These are phyloP conservation scores for Metarhizium guizhouense DNA, from an alignment of 2,329 filamentous ascomycete genomes.

Conservation along the genomic window DNA sequence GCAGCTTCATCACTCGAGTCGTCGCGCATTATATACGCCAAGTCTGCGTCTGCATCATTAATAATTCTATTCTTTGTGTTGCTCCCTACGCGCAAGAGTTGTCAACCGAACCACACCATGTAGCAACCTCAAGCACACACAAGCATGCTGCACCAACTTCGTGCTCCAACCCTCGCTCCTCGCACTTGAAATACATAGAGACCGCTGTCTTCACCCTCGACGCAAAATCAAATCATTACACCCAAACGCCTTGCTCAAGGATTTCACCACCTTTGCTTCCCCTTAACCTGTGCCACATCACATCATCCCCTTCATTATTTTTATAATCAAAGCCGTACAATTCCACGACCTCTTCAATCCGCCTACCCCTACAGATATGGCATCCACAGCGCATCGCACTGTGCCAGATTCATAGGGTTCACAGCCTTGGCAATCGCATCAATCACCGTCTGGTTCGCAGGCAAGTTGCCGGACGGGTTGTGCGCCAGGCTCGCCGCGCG, in stretches of 20 bases:
- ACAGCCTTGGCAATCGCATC: conserved; percentile 89
- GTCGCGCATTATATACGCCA: too few relatives aligned
- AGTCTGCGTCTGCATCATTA: too few relatives aligned
- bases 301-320: not conserved
- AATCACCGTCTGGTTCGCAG: conserved; percentile 94
- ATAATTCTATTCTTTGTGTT: too few relatives aligned
- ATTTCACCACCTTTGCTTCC: conserved; percentile 1
- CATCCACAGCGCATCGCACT: conserved; percentile 95
- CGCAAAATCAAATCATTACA: not conserved
- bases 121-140: too few relatives aligned
- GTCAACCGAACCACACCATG: too few relatives aligned
- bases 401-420: conserved; percentile 79
- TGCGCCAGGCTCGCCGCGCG: conserved; percentile 78
- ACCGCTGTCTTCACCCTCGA: not conserved
- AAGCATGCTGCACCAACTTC: too few relatives aligned
- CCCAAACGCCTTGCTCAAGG: conserved; percentile 10
- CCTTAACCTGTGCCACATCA: not conserved
- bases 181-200: not conserved
- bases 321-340: not conserved
- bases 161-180: too few relatives aligned
- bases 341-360: not conserved
- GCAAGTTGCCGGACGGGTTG: conserved; percentile 67
- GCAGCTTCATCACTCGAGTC: too few relatives aligned
- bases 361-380: conserved; percentile 61
- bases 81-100: too few relatives aligned